Conservation (phyloP, 495 filamentous ascomycete species). For the Penicillium fimorum region DNA sequence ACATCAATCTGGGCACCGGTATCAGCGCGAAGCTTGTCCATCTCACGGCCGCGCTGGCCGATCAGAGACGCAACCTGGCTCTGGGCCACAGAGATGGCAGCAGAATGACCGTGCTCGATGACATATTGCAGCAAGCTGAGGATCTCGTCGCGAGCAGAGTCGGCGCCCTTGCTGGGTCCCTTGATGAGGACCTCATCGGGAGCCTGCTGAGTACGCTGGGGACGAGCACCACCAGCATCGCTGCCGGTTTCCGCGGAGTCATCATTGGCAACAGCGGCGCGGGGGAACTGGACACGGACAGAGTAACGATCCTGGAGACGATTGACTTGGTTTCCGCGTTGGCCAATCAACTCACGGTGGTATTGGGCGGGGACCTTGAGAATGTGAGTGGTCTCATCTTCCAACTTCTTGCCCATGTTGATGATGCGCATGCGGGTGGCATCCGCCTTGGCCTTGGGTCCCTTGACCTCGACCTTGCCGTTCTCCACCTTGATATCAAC, state of each 20-base stretch:
- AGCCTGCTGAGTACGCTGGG: constrained; percentile 66
- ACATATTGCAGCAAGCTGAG: constrained; percentile 81
- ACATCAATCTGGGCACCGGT: constrained; percentile 90
- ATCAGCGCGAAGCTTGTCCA: constrained; percentile 80
- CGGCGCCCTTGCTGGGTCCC: constrained; percentile 86
- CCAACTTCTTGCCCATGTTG: constrained; percentile 70
- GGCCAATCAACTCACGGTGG: constrained; percentile 72
- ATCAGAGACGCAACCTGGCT: constrained; percentile 87
- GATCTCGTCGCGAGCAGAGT: constrained; percentile 86
- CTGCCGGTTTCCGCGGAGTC: constrained; percentile 63
- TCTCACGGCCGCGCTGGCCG: constrained; percentile 80
- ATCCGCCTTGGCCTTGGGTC: constrained; percentile 78
- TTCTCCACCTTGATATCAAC: constrained; percentile 90
- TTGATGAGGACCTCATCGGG: constrained; percentile 88
- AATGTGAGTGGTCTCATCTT: constrained; percentile 81
- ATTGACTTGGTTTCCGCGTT: constrained; percentile 64
- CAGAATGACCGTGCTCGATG: constrained; percentile 75
- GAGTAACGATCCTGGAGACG: constrained; percentile 79
- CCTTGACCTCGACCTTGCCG: constrained; percentile 68
- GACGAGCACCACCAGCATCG: constrained; percentile 61
- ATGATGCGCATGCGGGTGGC: constrained; percentile 75
- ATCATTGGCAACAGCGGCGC: constrained; percentile 62
- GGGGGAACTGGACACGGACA: constrained; percentile 92
- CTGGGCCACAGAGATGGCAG: constrained; percentile 79
- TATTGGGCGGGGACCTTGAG: constrained; percentile 87